A percentile compares a stretch with the other conserved stretches of the same genome.
Conservation (phyloP, 495 filamentous ascomycete genomes). For the Choiromyces venosus region DNA sequence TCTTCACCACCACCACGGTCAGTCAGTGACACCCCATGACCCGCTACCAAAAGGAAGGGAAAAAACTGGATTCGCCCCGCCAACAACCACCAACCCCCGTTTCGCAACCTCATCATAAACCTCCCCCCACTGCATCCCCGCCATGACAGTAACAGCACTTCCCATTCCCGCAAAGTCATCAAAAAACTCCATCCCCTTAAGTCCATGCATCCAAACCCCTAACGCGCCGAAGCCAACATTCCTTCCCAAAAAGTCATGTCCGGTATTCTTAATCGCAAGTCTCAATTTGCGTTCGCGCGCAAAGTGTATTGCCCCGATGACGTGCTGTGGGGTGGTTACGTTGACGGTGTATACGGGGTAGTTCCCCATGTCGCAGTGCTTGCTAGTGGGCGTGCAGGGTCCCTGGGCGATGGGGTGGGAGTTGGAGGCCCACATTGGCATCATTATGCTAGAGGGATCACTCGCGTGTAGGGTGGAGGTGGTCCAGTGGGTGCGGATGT, state of each 20-base stretch:
- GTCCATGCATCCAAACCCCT: constrained; percentile 51
- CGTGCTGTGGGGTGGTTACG: constrained; percentile 18
- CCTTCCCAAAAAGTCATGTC: constrained; percentile 45
- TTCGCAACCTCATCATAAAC: constrained; percentile 41
- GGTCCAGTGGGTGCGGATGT: background rate
- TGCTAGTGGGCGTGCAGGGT: constrained; percentile 11
- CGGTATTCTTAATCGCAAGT: constrained; percentile 19
- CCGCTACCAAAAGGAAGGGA: background rate
- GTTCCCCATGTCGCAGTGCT: constrained; percentile 16
- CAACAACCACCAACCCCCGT: constrained; percentile 14
- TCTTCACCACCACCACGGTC: constrained; percentile 25
- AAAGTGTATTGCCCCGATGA: constrained; percentile 27
- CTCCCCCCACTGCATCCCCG: constrained; percentile 48
- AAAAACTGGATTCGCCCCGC: constrained; percentile 21
- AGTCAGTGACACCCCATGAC: constrained; percentile 29
- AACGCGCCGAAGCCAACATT: constrained; percentile 52
- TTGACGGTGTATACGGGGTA: constrained; percentile 35
- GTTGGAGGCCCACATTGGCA: background rate
- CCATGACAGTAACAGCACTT: constrained; percentile 48
- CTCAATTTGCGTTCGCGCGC: constrained; percentile 34
- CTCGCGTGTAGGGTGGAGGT: constrained; percentile 4
- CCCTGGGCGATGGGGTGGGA: constrained; percentile 3
- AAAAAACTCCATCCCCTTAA: constrained; percentile 49
- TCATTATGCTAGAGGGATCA: background rate
- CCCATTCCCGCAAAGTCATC: constrained; percentile 45